Conservation (phyloP, 768 basidiomycete species). For the Serpula lacrymans region DNA sequence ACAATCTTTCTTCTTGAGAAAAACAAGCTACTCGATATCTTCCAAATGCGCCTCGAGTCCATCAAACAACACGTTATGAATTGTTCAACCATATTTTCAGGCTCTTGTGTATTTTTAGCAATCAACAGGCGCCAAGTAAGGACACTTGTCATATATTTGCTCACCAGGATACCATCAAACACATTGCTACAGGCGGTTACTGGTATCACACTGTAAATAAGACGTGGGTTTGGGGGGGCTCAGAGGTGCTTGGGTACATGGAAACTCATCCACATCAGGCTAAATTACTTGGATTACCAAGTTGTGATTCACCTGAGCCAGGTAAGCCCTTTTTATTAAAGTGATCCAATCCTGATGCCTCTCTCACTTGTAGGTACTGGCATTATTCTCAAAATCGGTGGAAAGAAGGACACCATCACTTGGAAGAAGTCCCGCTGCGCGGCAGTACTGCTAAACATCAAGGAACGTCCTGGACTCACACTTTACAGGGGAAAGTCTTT, state of each 20-base stretch:
- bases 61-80: constrained; percentile 34
- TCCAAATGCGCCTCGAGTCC: too few relatives aligned
- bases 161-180: constrained; percentile 28
- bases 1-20: too few relatives aligned
- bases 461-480: neutral
- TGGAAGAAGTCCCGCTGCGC: too few relatives aligned
- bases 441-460: too few relatives aligned
- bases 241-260: neutral
- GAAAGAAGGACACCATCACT: too few relatives aligned
- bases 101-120: constrained; percentile 29
- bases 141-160: constrained; percentile 28
- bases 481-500: neutral
- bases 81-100: constrained; percentile 38
- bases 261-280: constrained; percentile 2
- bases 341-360: neutral
- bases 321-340: neutral
- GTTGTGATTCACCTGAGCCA: neutral
- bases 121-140: constrained; percentile 34
- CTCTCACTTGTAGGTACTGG: too few relatives aligned
- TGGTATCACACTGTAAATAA: constrained; percentile 12
- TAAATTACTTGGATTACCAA: constrained; percentile 3
- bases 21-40: too few relatives aligned
- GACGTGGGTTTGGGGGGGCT: constrained; percentile 4
- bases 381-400: too few relatives aligned
- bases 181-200: constrained; percentile 29